Evolutionary conservation across 1,284 basidiomycete genomes (phyloP).

Genomic region (Tylopilus sp.): DNA sequence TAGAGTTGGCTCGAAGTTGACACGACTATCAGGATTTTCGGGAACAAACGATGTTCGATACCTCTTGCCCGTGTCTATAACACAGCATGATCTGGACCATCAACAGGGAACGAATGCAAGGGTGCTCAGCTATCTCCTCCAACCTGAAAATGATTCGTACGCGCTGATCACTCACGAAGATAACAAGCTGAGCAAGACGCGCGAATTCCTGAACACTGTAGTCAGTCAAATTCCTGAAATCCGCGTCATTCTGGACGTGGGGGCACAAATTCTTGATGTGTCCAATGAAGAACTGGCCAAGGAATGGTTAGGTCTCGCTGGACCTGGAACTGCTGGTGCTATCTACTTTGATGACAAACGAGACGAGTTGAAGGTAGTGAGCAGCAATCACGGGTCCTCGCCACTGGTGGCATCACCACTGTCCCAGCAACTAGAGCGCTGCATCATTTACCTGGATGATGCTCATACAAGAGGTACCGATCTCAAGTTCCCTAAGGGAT

Average conservation of each 20-base stretch:
- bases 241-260: constrained; percentile 46
- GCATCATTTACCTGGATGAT: constrained; percentile 52
- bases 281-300: constrained; percentile 51
- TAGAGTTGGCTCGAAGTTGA: not conserved
- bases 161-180: constrained; percentile 12
- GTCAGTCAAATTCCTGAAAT: not conserved
- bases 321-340: not conserved
- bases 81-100: constrained; percentile 23
- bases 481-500: constrained; percentile 55
- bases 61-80: constrained; percentile 19
- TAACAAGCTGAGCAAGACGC: not conserved
- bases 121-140: constrained; percentile 57
- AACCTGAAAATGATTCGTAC: constrained; percentile 55
- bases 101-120: constrained; percentile 41
- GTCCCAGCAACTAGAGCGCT: not conserved
- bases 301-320: constrained; percentile 38
- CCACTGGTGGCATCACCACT: not conserved
- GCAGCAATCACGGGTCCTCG: not conserved
- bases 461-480: constrained; percentile 67
- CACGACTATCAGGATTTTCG: constrained; percentile 21
- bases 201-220: not conserved
- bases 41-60: constrained; percentile 29
- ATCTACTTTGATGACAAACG: not conserved
- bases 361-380: not conserved
- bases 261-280: constrained; percentile 65